Evolutionary conservation across 1,284 basidiomycete species (phyloP), one percentile per base, ranked within the genome.

Genomic region (Cutaneotrichosporon arboriforme): DNA sequence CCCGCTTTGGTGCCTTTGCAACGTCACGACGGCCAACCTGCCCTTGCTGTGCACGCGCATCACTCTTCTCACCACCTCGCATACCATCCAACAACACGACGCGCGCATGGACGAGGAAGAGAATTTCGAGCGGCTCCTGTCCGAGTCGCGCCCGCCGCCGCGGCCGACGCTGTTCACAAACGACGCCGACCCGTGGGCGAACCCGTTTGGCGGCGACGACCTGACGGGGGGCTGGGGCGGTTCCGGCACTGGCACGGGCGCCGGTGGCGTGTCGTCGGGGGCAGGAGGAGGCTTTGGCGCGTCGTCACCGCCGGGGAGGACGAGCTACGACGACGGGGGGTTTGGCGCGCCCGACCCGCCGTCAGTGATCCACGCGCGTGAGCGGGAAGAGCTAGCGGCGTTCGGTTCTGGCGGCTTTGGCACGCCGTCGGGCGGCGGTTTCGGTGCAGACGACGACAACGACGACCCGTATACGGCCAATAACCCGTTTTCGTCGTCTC

Each of bases 131-230:
- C 65, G 64, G 31, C 62, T 73, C 9, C 59, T 73, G 18, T 66
- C 70, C 2, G 65, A 66, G 44, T 68, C 70, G 4, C 61, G 61
- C 8, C 49, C 60, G 4, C 60, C 64, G 8, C 40, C 65, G 18
- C 52, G 52, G 21, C 71, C 70, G 1, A 47, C 58, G n/a, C 67
- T 66, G 58, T 57, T 55, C 46, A n/a, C 22, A 18, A 20, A 47
- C 35, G 34, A 45, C 23, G 50, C 57, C 31, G 71, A 75, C 52
- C 72, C 74, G 49, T 76, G 73, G 68, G 73, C 72, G 12, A 74
- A 76, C 60, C 74, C 74, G 21, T 76, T 76, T 63, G 63, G 68
- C 14, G 60, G 63, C 31, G 55, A 54, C 23, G 49, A 48, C 34
- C 15, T 21, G 8, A 33, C 34, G 4, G 42, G 38, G 34, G 52